These are phyloP conservation scores for Colletotrichum theobromicola DNA, from an alignment of 2,329 filamentous ascomycete genomes.

Conservation along the genomic window DNA sequence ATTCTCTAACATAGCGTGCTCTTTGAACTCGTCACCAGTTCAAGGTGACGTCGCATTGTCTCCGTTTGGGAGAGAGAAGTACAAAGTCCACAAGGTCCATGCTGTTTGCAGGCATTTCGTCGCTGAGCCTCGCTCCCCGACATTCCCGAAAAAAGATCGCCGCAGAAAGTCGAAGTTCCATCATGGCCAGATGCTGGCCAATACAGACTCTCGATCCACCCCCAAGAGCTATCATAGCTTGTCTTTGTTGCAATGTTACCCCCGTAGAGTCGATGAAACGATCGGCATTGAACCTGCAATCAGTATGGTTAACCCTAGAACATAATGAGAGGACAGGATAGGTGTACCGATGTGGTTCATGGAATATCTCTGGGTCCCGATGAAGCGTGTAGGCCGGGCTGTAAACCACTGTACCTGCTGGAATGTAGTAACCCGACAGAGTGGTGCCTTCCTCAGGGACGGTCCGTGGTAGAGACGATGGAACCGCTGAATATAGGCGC, in stretches of 20 bases:
- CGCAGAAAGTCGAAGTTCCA: slow-evolving; percentile 58
- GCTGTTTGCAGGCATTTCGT: slow-evolving; percentile 38
- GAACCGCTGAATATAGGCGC: slow-evolving; percentile 45
- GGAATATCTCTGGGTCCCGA: slow-evolving; percentile 43
- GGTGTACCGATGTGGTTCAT: slow-evolving; percentile 35
- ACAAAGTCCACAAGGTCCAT: slow-evolving; percentile 39
- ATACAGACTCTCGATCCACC: slow-evolving; percentile 54
- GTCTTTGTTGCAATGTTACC: slow-evolving; percentile 41
- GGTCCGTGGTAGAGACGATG: slow-evolving; percentile 41
- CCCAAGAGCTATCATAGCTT: slow-evolving; percentile 57
- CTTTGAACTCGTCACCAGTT: background rate
- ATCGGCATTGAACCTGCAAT: slow-evolving; percentile 17
- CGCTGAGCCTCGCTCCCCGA: slow-evolving; percentile 33
- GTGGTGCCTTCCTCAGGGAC: slow-evolving; percentile 43
- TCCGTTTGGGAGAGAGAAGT: slow-evolving; percentile 32
- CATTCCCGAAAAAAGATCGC: slow-evolving; percentile 58
- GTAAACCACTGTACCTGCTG: slow-evolving; percentile 40
- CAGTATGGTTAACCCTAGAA: background rate
- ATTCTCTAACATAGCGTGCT: background rate
- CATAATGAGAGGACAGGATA: rapidly evolving
- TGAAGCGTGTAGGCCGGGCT: slow-evolving; percentile 55
- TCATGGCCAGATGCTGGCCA: slow-evolving; percentile 62
- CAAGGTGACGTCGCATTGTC: slow-evolving; percentile 32
- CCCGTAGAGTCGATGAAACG: slow-evolving; percentile 1
- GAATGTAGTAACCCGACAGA: slow-evolving; percentile 43